phyloP scores from a whole-genome alignment of 202 grass and related monocot species.

The Saccharum hybrid region DNA sequence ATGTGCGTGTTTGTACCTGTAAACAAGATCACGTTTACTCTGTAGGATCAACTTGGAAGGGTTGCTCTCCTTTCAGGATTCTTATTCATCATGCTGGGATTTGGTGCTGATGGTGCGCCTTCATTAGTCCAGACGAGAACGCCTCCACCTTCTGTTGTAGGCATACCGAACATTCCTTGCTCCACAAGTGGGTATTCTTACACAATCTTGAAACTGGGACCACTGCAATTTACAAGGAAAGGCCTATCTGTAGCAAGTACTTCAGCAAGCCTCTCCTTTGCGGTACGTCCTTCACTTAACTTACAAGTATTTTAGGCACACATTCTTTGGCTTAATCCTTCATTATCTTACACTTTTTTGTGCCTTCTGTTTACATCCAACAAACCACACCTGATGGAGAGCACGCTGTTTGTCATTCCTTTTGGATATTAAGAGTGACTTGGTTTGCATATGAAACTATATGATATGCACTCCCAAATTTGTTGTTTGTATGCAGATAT shows the following conservation, averaged over 20 bases:
- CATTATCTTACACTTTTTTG: conserved; percentile 5
- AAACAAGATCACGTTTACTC: conserved; percentile 46
- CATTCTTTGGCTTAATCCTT: conserved; percentile 33
- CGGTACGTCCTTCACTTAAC: conserved; percentile 61
- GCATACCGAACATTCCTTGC: conserved; percentile 69
- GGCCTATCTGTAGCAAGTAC: conserved; percentile 90
- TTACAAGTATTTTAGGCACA: conserved; percentile 30
- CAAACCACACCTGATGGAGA: conserved; percentile 26
- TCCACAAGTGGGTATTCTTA: conserved; percentile 86
- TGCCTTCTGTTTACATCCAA: conserved; percentile 26
- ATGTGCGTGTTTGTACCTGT: conserved; percentile 38
- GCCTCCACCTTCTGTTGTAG: conserved; percentile 72
- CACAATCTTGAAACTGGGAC: conserved; percentile 88
- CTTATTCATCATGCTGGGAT: conserved; percentile 95
- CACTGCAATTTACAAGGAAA: conserved; percentile 95
- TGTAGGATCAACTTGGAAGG: conserved; percentile 96
- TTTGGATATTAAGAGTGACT: not conserved
- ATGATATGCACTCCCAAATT: conserved; percentile 18
- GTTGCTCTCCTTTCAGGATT: conserved; percentile 89
- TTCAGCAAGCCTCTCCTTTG: conserved; percentile 88
- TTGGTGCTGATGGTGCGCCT: conserved; percentile 75
- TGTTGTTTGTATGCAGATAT: conserved; percentile 70
- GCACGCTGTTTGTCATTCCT: not conserved
- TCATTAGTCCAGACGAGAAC: conserved; percentile 85
- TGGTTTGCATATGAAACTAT: not conserved